These are phyloP conservation scores for Cymbopogon citratus DNA, from an alignment of 176 grass and related monocot species.

Conservation along the genomic window DNA sequence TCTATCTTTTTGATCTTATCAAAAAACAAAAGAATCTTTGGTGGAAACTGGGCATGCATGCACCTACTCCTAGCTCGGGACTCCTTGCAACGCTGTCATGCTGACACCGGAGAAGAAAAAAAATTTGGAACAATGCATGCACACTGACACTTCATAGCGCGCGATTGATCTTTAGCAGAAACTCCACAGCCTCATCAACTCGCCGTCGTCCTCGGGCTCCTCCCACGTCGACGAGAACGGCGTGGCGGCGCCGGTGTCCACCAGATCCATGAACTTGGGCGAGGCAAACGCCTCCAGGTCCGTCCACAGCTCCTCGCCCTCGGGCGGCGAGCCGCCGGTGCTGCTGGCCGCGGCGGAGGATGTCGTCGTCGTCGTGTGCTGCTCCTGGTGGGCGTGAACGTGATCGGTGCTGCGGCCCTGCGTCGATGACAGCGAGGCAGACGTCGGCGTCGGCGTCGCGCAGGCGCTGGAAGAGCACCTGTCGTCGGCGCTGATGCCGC, in stretches of 20 bases:
- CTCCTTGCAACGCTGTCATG: not conserved
- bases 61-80: not conserved
- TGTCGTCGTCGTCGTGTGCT: constrained; percentile 20
- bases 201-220: constrained; percentile 51
- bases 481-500: not conserved
- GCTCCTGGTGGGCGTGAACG: not conserved
- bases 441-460: not conserved
- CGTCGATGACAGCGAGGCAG: constrained; percentile 14
- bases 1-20: constrained; percentile 7
- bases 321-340: not conserved
- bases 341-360: constrained; percentile 16
- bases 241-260: constrained; percentile 8
- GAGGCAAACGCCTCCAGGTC: constrained; percentile 40
- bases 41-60: not conserved
- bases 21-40: constrained; percentile 16
- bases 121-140: not conserved
- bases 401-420: constrained; percentile 3
- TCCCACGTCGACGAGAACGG: constrained; percentile 37
- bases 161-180: constrained; percentile 33
- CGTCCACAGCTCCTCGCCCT: constrained; percentile 35
- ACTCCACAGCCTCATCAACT: constrained; percentile 54
- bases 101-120: not conserved
- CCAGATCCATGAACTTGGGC: constrained; percentile 40
- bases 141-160: not conserved
- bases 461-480: constrained; percentile 31